Conservation (phyloP, 2,329 filamentous ascomycete genomes). For the Nemania sp. region DNA sequence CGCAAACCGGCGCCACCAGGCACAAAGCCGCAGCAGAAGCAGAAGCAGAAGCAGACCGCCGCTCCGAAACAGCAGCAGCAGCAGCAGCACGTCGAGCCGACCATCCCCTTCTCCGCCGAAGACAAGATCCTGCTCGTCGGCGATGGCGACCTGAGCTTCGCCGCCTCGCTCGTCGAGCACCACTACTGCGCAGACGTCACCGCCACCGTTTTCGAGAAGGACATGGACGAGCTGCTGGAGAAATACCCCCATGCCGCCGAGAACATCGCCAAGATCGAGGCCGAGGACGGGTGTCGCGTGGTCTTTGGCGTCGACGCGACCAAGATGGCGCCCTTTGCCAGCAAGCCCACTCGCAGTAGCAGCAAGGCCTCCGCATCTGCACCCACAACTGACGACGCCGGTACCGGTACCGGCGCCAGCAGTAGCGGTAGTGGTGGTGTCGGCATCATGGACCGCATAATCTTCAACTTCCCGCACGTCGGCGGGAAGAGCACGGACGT, state of each 20-base stretch:
- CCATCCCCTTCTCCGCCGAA: conserved; percentile 67
- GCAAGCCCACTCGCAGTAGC: conserved; percentile 41
- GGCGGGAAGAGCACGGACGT: conserved; percentile 91
- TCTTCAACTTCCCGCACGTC: conserved; percentile 98
- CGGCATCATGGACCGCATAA: conserved; percentile 69
- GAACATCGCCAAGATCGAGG: conserved; percentile 59
- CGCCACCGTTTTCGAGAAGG: conserved; percentile 69
- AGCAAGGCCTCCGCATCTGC: conserved; percentile 1
- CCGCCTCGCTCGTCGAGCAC: conserved; percentile 65
- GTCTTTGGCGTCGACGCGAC: conserved; percentile 69
- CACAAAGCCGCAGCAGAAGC: conserved; percentile 14
- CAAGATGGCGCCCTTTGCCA: conserved; percentile 57
- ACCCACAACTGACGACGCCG: neutral
- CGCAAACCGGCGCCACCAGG: conserved; percentile 5
- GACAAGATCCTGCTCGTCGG: conserved; percentile 76
- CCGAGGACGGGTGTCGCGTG: conserved; percentile 47
- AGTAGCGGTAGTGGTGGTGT: conserved; percentile 14
- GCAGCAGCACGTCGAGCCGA: conserved; percentile 47
- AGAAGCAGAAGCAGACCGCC: neutral
- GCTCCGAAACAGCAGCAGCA: conserved; percentile 23
- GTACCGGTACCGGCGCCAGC: neutral
- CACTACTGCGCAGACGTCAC: conserved; percentile 69
- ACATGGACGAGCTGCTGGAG: conserved; percentile 57
- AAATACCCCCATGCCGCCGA: conserved; percentile 75
- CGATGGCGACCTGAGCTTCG: conserved; percentile 81